Base-by-base conservation (phyloP, 371 early-diverging fungal genomes). In the Mucor ambiguus region DNA sequence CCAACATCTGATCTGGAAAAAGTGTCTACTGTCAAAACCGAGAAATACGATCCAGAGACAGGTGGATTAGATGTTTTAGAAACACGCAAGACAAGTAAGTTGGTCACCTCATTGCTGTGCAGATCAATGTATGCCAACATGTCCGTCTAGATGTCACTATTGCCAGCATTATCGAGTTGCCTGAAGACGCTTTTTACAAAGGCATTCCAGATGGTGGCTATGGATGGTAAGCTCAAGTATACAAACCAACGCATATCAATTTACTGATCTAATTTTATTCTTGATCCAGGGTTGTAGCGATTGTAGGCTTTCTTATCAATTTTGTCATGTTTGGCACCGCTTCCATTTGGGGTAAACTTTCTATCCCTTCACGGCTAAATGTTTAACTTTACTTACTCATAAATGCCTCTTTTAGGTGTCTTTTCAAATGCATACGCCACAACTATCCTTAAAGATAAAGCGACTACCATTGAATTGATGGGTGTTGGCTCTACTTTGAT, bases 401-500 rank as follows among this genome's bases (percentile, higher is more conserved):
- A 63, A 56, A 43, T 52, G n/a, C 52, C 30, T 41, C 57, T 56
- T 9, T 7, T 62, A 78, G 78, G 78, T 59, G 75, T 79, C 2
- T 79, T 79, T n/a, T 79, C 77, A 10, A 68, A 76, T 66, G 77
- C 74, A 20, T 71, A 54, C 35, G 73, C 75, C 3, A 72, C 70
- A 2, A 68, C 71, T 9, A 48, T 74, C 10, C 71, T 79, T 24
- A 61, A 72, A 61, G 80, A 75, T 29, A 64, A 74, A 38, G 73
- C 82, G 18, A 72, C 72, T 7, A 78, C 78, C 1, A 66, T 82
- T 20, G 68, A 83, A 37, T 63, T 86, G 3, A 78, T 84, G 75
- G 79, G 83, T 64, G 75, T 86, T n/a, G 86, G 86, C 0, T 77
- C 83, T 2, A 55, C 78, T 8, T 37, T 76, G 6, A 67, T 83